Conservation (phyloP, 768 basidiomycete species). For the Trametes gibbosa region DNA sequence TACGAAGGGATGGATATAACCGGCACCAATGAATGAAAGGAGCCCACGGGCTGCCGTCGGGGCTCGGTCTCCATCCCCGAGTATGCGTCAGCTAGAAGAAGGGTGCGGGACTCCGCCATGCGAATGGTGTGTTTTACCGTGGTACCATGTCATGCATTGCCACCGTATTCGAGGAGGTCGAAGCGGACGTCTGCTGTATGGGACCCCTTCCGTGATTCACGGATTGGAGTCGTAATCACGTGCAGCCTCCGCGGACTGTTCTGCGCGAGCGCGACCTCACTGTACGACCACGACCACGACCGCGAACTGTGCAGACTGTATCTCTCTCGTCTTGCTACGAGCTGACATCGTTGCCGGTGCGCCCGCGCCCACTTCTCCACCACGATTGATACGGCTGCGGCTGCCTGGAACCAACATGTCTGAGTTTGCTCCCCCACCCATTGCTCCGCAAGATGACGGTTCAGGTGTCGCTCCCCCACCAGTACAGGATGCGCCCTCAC, state of each 20-base stretch:
- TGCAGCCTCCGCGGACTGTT: neutral
- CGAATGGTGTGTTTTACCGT: too few relatives aligned
- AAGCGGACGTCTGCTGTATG: too few relatives aligned
- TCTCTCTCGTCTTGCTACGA: neutral
- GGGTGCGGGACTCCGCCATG: too few relatives aligned
- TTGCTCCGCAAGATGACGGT: slow-evolving; percentile 38
- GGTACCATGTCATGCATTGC: too few relatives aligned
- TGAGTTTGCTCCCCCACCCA: slow-evolving; percentile 29
- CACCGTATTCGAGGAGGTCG: too few relatives aligned
- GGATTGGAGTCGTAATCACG: neutral
- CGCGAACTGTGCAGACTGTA: neutral
- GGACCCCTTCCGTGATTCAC: too few relatives aligned
- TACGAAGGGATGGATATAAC: too few relatives aligned
- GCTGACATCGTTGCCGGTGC: neutral
- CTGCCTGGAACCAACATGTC: slow-evolving; percentile 20
- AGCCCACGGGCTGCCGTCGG: too few relatives aligned
- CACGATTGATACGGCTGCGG: neutral
- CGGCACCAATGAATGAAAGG: too few relatives aligned
- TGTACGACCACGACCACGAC: too few relatives aligned
- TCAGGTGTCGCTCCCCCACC: slow-evolving; percentile 26
- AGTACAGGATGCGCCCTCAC: slow-evolving; percentile 46
- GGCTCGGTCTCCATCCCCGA: too few relatives aligned
- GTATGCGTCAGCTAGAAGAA: too few relatives aligned
- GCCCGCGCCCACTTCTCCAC: neutral
- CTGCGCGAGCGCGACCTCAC: neutral